Evolutionary conservation across 148 eudicot species (phyloP).

Genomic region (Agrostemma githago): DNA sequence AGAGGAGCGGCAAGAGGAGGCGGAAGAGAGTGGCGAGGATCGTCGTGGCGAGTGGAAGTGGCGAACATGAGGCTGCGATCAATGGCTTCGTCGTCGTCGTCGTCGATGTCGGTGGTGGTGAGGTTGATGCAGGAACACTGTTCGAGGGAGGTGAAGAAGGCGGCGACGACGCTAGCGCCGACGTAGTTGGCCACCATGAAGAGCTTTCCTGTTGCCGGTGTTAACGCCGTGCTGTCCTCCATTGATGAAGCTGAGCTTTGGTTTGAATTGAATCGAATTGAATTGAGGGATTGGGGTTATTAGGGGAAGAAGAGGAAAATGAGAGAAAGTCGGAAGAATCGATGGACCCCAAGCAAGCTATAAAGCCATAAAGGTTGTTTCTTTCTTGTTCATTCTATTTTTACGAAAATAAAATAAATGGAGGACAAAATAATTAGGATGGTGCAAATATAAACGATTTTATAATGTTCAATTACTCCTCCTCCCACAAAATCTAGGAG

Average conservation of each 20-base stretch:
- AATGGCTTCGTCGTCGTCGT: conserved; percentile 51
- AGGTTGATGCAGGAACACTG: conserved; percentile 67
- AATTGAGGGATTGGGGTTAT: background rate
- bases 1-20: conserved; percentile 26
- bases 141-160: conserved; percentile 72
- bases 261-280: background rate
- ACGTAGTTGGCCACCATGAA: conserved; percentile 57
- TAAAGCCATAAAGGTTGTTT: too few species aligned
- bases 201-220: conserved; percentile 31
- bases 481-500: too few species aligned
- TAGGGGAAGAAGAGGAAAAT: background rate
- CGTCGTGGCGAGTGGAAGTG: conserved; percentile 35
- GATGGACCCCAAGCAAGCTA: background rate
- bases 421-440: too few species aligned
- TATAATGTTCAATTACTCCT: too few species aligned
- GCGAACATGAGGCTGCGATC: conserved; percentile 66
- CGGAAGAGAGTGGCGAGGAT: conserved; percentile 32
- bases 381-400: too few species aligned
- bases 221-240: conserved; percentile 43
- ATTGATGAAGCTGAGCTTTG: conserved; percentile 9
- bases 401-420: too few species aligned
- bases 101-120: conserved; percentile 49
- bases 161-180: conserved; percentile 61
- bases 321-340: conserved; percentile 1
- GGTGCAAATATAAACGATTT: too few species aligned